A percentile compares a stretch with the other conserved stretches of the same genome.
These are phyloP conservation scores for Senecio squalidus DNA, from an alignment of 140 eudicot genomes.

Conservation along the genomic window DNA sequence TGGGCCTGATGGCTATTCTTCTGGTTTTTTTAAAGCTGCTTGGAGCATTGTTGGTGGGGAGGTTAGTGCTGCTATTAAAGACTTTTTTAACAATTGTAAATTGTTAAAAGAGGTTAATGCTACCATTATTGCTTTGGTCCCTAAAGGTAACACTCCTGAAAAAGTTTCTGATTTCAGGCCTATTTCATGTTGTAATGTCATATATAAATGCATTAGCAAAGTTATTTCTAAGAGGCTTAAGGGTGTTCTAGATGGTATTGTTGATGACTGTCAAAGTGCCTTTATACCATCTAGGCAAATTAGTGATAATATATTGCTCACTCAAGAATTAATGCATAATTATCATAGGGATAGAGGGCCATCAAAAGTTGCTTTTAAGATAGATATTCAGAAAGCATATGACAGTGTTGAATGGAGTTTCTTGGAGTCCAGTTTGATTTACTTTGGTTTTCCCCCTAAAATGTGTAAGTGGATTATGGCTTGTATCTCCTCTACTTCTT, in stretches of 20 bases:
- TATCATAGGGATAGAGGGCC: too few species aligned
- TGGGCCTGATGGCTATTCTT: not conserved
- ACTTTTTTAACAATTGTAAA: not conserved
- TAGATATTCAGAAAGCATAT: not conserved
- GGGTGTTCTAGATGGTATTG: not conserved
- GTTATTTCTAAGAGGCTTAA: not conserved
- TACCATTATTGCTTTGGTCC: not conserved
- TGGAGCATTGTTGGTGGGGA: not conserved
- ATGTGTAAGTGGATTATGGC: not conserved
- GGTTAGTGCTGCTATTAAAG: not conserved
- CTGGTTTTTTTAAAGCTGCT: not conserved
- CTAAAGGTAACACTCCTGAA: not conserved
- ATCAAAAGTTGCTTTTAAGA: not conserved
- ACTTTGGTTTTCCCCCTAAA: not conserved
- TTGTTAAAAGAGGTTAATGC: not conserved
- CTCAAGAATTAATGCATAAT: not conserved
- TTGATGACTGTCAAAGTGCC: not conserved
- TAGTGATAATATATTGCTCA: not conserved
- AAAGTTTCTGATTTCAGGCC: not conserved
- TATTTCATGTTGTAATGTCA: not conserved
- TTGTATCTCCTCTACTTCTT: not conserved
- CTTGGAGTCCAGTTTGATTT: not conserved
- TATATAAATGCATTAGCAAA: not conserved
- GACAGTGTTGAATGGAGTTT: not conserved
- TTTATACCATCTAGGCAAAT: not conserved